Base-by-base conservation (phyloP, 1,284 basidiomycete genomes). In the Sporisorium reilianum region DNA sequence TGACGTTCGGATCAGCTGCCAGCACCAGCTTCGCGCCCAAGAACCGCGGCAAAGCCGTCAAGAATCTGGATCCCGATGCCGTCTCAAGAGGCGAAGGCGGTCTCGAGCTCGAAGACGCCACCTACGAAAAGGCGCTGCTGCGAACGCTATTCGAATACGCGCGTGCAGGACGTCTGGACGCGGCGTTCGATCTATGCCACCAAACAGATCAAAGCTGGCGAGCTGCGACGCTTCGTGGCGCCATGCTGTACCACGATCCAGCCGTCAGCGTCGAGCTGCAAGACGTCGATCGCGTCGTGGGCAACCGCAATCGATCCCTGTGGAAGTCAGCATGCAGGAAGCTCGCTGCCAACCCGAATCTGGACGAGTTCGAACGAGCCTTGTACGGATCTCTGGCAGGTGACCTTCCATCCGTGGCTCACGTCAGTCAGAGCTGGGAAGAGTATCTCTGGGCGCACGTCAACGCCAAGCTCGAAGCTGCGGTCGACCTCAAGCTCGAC, bases 371-470 rank as follows among this genome's bases (percentile, higher is more conserved):
- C 53, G 95, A 97, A 83, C 90, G 94, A 16, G 89, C 91, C 0
- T 86, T 98, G 0, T 96, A 95, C 78, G 95, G 95, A 0, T 90
- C 94, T 0, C 89, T 99, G 8, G 91, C 91, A 0, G 95, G 95
- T 4, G 94, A 96, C 5, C 89, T 93, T 0, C 87, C 87, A 7
- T 88, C 94, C 8, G 90, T 98, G 11, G 80, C 89, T 3, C 88
- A 90, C 0, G 91, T 92, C 5, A 95, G 94, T 81, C 87, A 90
- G 36, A 76, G 78, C 34, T 99, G 95, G 95, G 92, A 95, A 83
- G 96, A 99, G 81, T 90, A 94, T 75, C 88, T 98, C 0, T 99
- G 96, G 97, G 93, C 93, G 1, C 91, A 94, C 75, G 88, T 96
- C 62, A 91, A 91, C 78, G 88, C 94, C 48, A 87, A 94, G 32